Evolutionary conservation across 352 stramenopile genomes (phyloP).

Genomic region (Pythium myriotylum): DNA sequence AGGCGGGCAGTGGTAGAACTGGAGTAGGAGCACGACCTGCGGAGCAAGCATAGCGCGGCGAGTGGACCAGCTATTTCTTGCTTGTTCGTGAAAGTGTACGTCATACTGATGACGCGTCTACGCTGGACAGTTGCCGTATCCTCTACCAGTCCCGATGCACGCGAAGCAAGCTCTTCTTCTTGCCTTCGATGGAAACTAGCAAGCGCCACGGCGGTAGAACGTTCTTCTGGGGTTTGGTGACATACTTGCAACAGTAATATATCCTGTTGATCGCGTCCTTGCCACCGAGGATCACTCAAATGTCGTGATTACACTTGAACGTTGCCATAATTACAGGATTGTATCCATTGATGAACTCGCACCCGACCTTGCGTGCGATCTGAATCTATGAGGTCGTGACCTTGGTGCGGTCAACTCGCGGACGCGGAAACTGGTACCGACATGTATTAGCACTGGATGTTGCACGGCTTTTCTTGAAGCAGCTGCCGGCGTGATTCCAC

Average conservation of each 20-base stretch:
- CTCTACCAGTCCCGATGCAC: too few species aligned
- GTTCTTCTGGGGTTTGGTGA: slow-evolving; percentile 13
- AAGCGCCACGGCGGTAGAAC: slow-evolving; percentile 3
- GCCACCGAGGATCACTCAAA: slow-evolving; percentile 18
- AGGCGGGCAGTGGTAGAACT: slow-evolving; percentile 6
- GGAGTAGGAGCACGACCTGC: slow-evolving; percentile 21
- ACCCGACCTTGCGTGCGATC: too few species aligned
- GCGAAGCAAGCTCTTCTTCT: too few species aligned
- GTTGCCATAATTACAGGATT: too few species aligned
- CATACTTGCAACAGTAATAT: slow-evolving; percentile 21
- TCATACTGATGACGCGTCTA: slow-evolving; percentile 18
- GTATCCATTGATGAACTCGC: too few species aligned
- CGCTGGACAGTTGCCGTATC: slow-evolving; percentile 21
- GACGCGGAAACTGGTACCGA: too few species aligned
- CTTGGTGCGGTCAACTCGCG: too few species aligned
- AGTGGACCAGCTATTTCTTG: slow-evolving; percentile 26
- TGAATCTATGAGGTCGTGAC: too few species aligned
- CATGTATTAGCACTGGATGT: too few species aligned
- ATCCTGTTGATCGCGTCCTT: slow-evolving; percentile 19
- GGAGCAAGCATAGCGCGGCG: slow-evolving; percentile 15
- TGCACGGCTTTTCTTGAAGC: too few species aligned
- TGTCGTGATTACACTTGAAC: slow-evolving; percentile 27
- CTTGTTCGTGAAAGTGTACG: slow-evolving; percentile 25
- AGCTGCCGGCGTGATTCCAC: too few species aligned
- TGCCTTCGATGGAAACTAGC: slow-evolving; percentile 16